These are phyloP conservation scores for Psophocarpus tetragonolobus DNA, from an alignment of 306 rosid species.

Conservation along the genomic window DNA sequence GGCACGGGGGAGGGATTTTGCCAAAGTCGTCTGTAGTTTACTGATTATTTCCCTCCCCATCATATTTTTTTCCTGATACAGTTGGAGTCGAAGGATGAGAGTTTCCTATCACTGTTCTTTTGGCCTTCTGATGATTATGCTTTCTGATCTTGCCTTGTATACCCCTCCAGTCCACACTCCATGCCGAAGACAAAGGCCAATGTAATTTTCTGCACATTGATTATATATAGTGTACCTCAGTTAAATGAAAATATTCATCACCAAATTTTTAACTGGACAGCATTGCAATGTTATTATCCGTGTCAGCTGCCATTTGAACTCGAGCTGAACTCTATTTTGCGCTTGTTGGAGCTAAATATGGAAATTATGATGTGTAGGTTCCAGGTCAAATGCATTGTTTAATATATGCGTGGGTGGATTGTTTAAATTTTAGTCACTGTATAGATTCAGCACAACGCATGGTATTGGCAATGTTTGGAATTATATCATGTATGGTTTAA, in stretches of 20 bases:
- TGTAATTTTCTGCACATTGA: conserved; percentile 65
- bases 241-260: conserved; percentile 39
- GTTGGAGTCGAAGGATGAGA: conserved; percentile 53
- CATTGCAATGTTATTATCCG: conserved; percentile 18
- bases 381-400: conserved; percentile 12
- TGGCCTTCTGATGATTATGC: conserved; percentile 38
- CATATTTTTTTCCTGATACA: conserved; percentile 43
- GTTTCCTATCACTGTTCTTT: conserved; percentile 38
- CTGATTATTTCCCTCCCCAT: conserved; percentile 37
- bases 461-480: background rate
- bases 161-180: conserved; percentile 39
- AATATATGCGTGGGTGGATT: background rate
- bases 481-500: background rate
- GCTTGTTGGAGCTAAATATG: background rate
- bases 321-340: conserved; percentile 5
- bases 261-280: conserved; percentile 39
- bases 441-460: background rate
- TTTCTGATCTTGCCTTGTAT: conserved; percentile 52
- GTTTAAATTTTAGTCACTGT: background rate
- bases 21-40: conserved; percentile 43
- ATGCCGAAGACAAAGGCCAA: conserved; percentile 39
- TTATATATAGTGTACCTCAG: conserved; percentile 52
- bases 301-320: conserved; percentile 23
- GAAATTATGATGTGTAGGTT: conserved; percentile 29
- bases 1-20: conserved; percentile 44